Conservation (phyloP, 208 protist genomes). For the Leptomonas pyrrhocoris region DNA sequence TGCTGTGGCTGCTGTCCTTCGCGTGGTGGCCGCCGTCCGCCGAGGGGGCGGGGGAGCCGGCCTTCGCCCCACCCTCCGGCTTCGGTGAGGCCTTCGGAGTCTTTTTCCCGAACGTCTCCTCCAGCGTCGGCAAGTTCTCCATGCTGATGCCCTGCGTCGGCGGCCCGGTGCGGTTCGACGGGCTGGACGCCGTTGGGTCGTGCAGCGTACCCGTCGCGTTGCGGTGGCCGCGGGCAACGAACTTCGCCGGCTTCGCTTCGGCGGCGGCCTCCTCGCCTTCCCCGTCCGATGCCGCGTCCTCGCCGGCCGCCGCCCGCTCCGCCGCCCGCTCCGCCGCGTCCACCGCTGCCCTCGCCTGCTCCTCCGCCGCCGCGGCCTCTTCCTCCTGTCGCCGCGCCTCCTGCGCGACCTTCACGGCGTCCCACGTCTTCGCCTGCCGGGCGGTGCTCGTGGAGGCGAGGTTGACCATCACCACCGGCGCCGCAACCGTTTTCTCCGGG, state of each 20-base stretch:
- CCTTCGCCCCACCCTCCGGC: conserved; percentile 6
- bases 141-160: conserved; percentile 34
- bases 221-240: conserved; percentile 71
- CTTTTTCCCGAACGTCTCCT: conserved; percentile 57
- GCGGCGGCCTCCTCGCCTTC: conserved; percentile 14
- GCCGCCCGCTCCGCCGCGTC: conserved; percentile 15
- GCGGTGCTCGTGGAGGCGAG: conserved; percentile 25
- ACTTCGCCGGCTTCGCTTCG: conserved; percentile 57
- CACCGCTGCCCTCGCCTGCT: conserved; percentile 26
- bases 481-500: neutral
- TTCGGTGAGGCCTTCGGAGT: conserved; percentile 14
- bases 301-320: conserved; percentile 3
- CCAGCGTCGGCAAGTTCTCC: conserved; percentile 66
- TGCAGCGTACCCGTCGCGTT: conserved; percentile 59
- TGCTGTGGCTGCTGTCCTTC: no score
- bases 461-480: conserved; percentile 20
- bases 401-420: conserved; percentile 30
- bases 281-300: neutral
- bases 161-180: neutral
- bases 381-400: conserved; percentile 29
- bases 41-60: conserved; percentile 6
- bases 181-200: conserved; percentile 11
- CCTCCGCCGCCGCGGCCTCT: conserved; percentile 10
- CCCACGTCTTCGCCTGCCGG: conserved; percentile 66
- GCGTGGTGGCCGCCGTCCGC: no score